Base-by-base conservation (phyloP, 2,329 filamentous ascomycete genomes). In the Ceratocystis diversiconidia region DNA sequence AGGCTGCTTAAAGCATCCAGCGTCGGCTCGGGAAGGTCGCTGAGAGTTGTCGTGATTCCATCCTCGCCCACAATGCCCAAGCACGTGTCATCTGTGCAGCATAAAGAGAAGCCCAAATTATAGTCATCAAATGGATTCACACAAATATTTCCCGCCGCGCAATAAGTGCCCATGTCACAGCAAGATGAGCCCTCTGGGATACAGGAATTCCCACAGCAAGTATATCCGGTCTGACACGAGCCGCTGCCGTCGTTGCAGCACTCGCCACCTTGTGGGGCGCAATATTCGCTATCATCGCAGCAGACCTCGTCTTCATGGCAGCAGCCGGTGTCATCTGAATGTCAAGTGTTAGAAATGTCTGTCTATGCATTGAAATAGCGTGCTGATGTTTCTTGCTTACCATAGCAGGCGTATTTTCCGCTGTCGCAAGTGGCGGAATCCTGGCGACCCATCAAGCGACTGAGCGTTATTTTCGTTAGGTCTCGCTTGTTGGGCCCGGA, bases 81-180 rank as follows among this genome's bases (percentile, higher is more conserved):
- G 50, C 50, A 64, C 17, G 41, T 15, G 7, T n/a, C 32, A 19
- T 64, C 36, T 3, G 63, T 64, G 63, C 63, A 64, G 41, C 63
- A 64, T 8, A 44, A 19, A 10, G 32, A 8, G 32, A 36, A 36
- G 32, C 7, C 32, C 3, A n/a, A 5, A 1, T 44, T 52, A 22
- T 64, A 22, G 15, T 28, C 8, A 7, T 41, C 22, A 17, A 44
- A 32, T 19, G n/a, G n/a, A 32, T 30, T 8, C 17, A 36, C 10
- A 15, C 60, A 62, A 12, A 59, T 46, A 17, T 60, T 57, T 6
- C 50, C 63, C 2, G 43, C 63, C 2, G 50, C 17, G 32, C 36
- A 64, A 55, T 57, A 60, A 19, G 15, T n/a, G 2, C 46, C 32
- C 50, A 4, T n/a, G 36, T 19, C 50, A 48, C 63, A 60, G 63